Evolutionary conservation across 768 basidiomycete genomes (phyloP), one percentile per base, ranked within the genome.

Genomic region (Agaricus subrufescens): DNA sequence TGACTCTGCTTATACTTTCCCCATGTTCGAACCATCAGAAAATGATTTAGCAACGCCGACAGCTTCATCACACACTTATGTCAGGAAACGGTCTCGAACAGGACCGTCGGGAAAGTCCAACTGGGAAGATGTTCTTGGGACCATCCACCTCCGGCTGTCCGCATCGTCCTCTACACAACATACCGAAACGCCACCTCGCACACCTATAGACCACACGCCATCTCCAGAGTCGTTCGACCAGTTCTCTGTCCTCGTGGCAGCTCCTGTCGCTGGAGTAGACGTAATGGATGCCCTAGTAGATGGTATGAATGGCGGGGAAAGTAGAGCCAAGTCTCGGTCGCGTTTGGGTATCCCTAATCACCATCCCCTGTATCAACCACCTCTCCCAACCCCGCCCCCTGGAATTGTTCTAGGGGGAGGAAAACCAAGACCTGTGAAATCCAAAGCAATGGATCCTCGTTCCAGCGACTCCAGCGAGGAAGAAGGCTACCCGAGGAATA

Each of bases 231-330:
- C 73, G 15, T 70, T 80, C 46, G 75, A 80, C 49, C 68, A 79
- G 48, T 82, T 85, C 61, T 75, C 85, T 14, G 85, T 86, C 26
- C 67, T 89, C 27, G 90, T 93, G 19, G 81, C 89, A 44, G 89
- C 90, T 19, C 89, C 89, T 3, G 71, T 87, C 6, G 69, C 89
- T 4, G 90, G 89, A 2, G 89, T 94, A 8, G 91, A 92, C 71
- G 84, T 84, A 8, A 88, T 94, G 85, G 91, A 94, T 66, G 91
- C 91, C 11, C 70, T 94, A 52, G 91, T 94, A 6, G 91, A 92
- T 61, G 89, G 88, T 8, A 93, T 94, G 91, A 94, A 93, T 64
- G 86, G 86, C 27, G 80, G 78, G 44, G 85, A 89, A 54, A 65
- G 58, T 50, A 69, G 57, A 59, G 70, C 73, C 50, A 60, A 76